These are phyloP conservation scores for Corniculantispora saksenae DNA, from an alignment of 2,329 filamentous ascomycete species.

Conservation along the genomic window DNA sequence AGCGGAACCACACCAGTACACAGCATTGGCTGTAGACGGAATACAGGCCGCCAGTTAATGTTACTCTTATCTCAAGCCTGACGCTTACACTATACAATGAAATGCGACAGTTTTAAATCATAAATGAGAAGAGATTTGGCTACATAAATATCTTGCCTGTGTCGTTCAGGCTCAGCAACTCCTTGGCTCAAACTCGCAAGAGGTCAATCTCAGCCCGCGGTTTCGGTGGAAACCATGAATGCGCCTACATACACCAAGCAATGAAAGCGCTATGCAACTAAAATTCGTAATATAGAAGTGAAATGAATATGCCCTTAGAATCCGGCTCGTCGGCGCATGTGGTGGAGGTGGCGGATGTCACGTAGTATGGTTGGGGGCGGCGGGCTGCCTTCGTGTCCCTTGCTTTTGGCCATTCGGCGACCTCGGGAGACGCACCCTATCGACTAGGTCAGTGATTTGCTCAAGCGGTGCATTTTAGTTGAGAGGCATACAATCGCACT, in stretches of 20 bases:
- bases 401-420: constrained; percentile 24
- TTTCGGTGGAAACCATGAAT: background rate
- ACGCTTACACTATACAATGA: background rate
- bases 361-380: constrained; percentile 4
- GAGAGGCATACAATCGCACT: constrained; percentile 25
- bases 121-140: constrained; percentile 16
- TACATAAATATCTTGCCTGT: constrained; percentile 13
- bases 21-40: background rate
- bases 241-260: background rate
- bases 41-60: background rate
- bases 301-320: background rate
- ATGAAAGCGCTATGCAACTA: background rate
- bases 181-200: background rate
- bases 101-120: no score
- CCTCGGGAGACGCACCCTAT: constrained; percentile 41
- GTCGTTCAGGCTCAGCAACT: background rate
- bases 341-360: constrained; percentile 14
- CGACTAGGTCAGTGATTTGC: background rate
- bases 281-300: background rate
- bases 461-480: background rate
- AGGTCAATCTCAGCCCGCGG: background rate
- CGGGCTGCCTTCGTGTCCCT: constrained; percentile 5
- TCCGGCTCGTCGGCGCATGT: constrained; percentile 14
- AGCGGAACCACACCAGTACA: background rate
- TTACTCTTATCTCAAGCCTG: background rate